Evolutionary conservation across 139 green algal species (phyloP), one percentile per base, ranked within the genome.

Genomic region (Chlorella vulgaris): DNA sequence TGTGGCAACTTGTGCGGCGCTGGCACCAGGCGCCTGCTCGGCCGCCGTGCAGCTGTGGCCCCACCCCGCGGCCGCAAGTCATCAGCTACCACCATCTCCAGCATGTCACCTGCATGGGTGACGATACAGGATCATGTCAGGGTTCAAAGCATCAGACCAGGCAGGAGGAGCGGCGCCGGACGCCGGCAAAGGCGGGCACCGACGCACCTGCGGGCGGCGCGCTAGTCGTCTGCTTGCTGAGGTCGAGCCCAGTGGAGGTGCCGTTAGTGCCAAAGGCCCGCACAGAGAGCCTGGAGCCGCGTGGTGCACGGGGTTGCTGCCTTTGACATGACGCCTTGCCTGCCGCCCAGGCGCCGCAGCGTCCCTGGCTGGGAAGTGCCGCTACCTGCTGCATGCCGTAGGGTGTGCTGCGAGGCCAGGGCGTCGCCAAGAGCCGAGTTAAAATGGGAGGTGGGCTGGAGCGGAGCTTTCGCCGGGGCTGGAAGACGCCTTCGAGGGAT

Each of bases 1-100:
- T 6, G 69, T 7, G 73, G 5, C 24, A 33, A 36, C 53, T 68
- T 79, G 53, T 79, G 73, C 19, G 73, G 73, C 4, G 73, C 73
- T 0, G 73, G 73, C 22, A 79, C 73, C 3, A 79, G 51, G 24
- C 73, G 73, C 73, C 38, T 68, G 53, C 29, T 69, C 24, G 53
- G 73, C 2, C 22, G 40, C 3, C 42, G 24, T 28, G 53, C 53
- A 35, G 47, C 28, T 0, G 42, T 28, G 4, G 36, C 69, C 22
- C 3, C 2, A 22, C 40, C 26, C 42, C n/a, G n/a, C 7, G 42
- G 69, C n/a, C 39, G 73, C 35, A 79, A 53, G 53, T 79, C 73
- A 15, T 79, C 53, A 3, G 73, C 73, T 0, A 79, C 73, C 53
- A 79, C 51, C 73, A 79, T 79, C 51, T 79, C 73, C 51, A 79